Evolutionary conservation across 192 early-diverging fungal species (phyloP).

Genomic region (Paraglomus occultum): DNA sequence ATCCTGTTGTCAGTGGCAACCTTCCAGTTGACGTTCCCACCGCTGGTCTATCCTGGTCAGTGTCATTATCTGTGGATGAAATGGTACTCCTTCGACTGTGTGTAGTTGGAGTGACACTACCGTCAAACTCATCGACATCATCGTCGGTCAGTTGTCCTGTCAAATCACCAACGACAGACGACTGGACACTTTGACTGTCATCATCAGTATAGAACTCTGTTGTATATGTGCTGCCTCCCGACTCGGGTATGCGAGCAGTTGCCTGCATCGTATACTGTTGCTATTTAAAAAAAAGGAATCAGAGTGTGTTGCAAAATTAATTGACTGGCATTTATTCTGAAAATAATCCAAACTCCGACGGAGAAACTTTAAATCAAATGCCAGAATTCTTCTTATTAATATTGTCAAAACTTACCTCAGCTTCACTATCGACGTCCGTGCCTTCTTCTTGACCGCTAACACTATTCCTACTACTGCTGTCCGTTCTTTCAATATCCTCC

Average conservation of each 20-base stretch:
- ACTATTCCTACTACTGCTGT: background rate
- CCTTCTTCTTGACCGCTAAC: background rate
- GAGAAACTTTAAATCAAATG: background rate
- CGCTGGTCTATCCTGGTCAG: background rate
- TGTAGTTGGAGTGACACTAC: slow-evolving; percentile 20
- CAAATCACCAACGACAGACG: background rate
- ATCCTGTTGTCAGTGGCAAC: background rate
- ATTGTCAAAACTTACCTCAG: background rate
- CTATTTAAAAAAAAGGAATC: background rate
- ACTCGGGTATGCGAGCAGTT: background rate
- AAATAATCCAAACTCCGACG: background rate
- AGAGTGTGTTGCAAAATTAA: background rate
- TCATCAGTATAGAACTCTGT: slow-evolving; percentile 26
- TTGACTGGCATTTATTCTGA: slow-evolving; percentile 4
- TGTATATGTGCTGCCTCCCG: slow-evolving; percentile 14
- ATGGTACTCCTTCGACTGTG: slow-evolving; percentile 12
- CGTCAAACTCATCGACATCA: background rate
- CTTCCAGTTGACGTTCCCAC: background rate
- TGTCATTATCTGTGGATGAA: background rate
- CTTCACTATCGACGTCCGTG: slow-evolving; percentile 11
- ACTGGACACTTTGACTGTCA: background rate
- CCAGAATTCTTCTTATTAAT: too few species aligned
- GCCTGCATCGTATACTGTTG: background rate
- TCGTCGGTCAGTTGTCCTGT: background rate
- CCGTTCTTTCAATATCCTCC: background rate